A percentile compares a stretch with the other conserved stretches of the same genome.
Evolutionary conservation across 176 grass and related monocot species (phyloP).

Genomic region (Oryza officinalis): DNA sequence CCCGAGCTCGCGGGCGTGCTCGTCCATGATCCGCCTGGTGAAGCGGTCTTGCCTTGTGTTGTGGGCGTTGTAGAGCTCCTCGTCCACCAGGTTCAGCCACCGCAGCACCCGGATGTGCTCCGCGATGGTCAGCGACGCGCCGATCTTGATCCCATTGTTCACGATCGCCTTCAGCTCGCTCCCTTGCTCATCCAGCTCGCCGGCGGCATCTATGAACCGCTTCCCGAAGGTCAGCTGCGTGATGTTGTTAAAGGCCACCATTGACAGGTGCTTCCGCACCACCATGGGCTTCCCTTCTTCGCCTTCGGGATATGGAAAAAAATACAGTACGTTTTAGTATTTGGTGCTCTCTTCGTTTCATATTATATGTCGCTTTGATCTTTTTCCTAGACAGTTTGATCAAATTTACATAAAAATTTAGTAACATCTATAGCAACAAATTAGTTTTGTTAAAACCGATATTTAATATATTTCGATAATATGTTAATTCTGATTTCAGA

Average conservation of each 20-base stretch:
- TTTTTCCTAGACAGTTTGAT: too few species aligned
- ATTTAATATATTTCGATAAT: too few species aligned
- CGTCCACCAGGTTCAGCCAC: slow-evolving; percentile 56
- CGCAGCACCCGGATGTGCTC: slow-evolving; percentile 51
- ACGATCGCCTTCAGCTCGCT: slow-evolving; percentile 76
- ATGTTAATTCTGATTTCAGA: too few species aligned
- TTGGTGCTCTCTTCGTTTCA: too few species aligned
- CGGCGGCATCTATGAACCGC: slow-evolving; percentile 62
- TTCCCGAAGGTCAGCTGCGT: slow-evolving; percentile 83
- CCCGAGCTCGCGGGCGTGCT: slow-evolving; percentile 58
- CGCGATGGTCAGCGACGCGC: slow-evolving; percentile 65
- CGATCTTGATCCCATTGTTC: slow-evolving; percentile 65
- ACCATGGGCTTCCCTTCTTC: slow-evolving; percentile 40
- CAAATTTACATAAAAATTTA: too few species aligned
- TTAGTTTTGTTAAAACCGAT: too few species aligned
- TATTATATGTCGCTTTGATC: too few species aligned
- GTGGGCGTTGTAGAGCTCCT: slow-evolving; percentile 51
- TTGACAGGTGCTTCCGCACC: slow-evolving; percentile 47
- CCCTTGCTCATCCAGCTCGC: slow-evolving; percentile 67
- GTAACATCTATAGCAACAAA: too few species aligned
- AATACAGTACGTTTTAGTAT: too few species aligned
- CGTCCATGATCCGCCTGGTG: slow-evolving; percentile 67
- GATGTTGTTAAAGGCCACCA: slow-evolving; percentile 77
- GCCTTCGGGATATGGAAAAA: too few species aligned
- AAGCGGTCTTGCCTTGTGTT: slow-evolving; percentile 47